Percentiles rank a stretch among this genome's conserved stretches.
Conservation (phyloP, 345 rosid species). For the Streptanthus diversifolius region DNA sequence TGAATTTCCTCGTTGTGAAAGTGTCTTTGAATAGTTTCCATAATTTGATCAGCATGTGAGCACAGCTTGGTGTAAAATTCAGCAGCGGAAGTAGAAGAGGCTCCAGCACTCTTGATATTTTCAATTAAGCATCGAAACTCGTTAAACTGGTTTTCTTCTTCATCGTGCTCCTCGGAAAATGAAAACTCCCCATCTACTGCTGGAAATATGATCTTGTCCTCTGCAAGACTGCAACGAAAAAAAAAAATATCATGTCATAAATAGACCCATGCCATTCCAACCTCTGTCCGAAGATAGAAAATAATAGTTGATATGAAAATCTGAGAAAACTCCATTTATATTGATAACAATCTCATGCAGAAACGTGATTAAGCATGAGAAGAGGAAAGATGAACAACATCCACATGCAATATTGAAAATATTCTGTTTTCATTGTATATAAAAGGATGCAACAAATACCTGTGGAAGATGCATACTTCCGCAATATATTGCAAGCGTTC, state of each 20-base stretch:
- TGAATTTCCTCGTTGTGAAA: slow-evolving; percentile 78
- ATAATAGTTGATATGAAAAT: background rate
- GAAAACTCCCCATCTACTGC: slow-evolving; percentile 75
- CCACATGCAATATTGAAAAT: slow-evolving; percentile 5
- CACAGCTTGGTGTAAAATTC: slow-evolving; percentile 73
- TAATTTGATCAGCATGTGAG: slow-evolving; percentile 83
- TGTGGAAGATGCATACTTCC: slow-evolving; percentile 88
- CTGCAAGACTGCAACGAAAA: slow-evolving; percentile 66
- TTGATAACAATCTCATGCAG: slow-evolving; percentile 17
- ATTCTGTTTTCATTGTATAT: background rate
- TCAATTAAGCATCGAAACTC: slow-evolving; percentile 76
- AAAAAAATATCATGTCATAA: slow-evolving; percentile 18
- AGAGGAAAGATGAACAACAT: slow-evolving; percentile 14
- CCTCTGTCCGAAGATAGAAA: background rate
- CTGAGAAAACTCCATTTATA: background rate
- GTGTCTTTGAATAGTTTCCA: slow-evolving; percentile 70
- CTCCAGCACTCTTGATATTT: slow-evolving; percentile 70
- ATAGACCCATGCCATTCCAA: background rate
- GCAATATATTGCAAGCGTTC: slow-evolving; percentile 83
- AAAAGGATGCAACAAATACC: slow-evolving; percentile 43
- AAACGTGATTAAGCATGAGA: slow-evolving; percentile 10
- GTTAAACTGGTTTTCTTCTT: slow-evolving; percentile 77
- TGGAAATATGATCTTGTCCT: slow-evolving; percentile 88
- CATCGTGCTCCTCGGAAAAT: slow-evolving; percentile 71
- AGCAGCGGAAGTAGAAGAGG: slow-evolving; percentile 59